Percentiles rank a stretch among this genome's conserved stretches.
phyloP scores from a whole-genome alignment of 805 yeast species.

The Zygosaccharomyces bisporus region DNA sequence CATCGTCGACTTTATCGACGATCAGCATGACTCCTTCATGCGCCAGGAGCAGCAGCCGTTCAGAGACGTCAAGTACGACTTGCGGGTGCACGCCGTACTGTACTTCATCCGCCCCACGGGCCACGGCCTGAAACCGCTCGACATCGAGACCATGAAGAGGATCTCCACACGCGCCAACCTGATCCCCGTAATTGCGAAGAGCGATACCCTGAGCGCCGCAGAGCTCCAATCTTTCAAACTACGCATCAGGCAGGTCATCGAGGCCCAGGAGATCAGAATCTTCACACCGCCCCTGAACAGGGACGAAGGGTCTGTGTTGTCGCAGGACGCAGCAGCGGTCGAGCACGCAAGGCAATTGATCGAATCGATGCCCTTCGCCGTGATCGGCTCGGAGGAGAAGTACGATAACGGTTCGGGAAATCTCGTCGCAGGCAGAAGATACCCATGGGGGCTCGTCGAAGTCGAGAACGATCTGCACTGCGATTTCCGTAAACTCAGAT shows the following conservation, averaged over 20 bases:
- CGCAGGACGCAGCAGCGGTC: constrained; percentile 60
- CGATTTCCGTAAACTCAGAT: constrained; percentile 78
- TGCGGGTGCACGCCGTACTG: constrained; percentile 86
- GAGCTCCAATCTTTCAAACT: constrained; percentile 68
- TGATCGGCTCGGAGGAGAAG: constrained; percentile 73
- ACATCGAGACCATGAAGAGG: constrained; percentile 83
- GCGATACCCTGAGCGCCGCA: constrained; percentile 74
- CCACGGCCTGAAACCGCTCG: constrained; percentile 80
- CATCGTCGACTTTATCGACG: constrained; percentile 81
- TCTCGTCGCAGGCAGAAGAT: constrained; percentile 71
- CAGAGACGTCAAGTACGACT: constrained; percentile 62
- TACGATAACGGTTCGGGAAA: constrained; percentile 60
- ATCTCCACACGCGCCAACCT: constrained; percentile 76
- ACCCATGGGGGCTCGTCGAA: constrained; percentile 89
- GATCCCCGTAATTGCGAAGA: constrained; percentile 84
- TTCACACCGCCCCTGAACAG: constrained; percentile 77
- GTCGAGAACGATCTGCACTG: constrained; percentile 83
- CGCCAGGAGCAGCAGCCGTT: constrained; percentile 91
- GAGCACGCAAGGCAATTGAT: constrained; percentile 78
- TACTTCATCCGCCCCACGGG: constrained; percentile 92
- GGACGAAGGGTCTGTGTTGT: constrained; percentile 14
- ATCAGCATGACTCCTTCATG: constrained; percentile 84
- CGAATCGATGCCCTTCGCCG: constrained; percentile 83
- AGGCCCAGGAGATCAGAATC: constrained; percentile 76
- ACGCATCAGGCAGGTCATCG: constrained; percentile 77